A percentile compares a stretch with the other conserved stretches of the same genome.
Conservation (phyloP, 2,329 filamentous ascomycete species). For the Colletotrichum karsti region DNA sequence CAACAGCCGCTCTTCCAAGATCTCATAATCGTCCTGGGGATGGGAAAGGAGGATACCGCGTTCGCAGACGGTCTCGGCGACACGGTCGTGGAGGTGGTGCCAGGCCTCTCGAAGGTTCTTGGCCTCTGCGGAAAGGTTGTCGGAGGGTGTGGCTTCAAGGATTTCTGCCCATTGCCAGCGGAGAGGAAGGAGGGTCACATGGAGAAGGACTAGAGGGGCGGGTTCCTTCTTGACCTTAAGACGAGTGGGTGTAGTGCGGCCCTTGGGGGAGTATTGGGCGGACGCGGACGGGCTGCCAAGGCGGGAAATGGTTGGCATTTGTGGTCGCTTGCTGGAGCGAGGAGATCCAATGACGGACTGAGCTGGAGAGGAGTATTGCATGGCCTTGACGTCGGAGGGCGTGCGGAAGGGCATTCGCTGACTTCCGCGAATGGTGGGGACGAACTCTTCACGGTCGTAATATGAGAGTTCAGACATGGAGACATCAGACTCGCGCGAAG, state of each 20-base stretch:
- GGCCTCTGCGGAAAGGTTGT: constrained; percentile 51
- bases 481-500: constrained; percentile 58
- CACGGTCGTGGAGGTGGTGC: constrained; percentile 73
- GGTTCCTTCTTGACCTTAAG: constrained; percentile 63
- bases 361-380: constrained; percentile 77
- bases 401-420: constrained; percentile 74
- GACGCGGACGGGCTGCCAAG: constrained; percentile 63
- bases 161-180: constrained; percentile 70
- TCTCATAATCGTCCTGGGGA: constrained; percentile 81
- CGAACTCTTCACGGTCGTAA: constrained; percentile 53
- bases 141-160: constrained; percentile 50
- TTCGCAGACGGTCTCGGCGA: constrained; percentile 77
- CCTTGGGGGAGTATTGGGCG: constrained; percentile 63
- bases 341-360: constrained; percentile 60
- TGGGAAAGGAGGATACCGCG: constrained; percentile 80
- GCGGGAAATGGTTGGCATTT: constrained; percentile 60
- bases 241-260: constrained; percentile 61
- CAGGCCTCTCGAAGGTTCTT: constrained; percentile 69
- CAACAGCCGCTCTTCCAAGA: constrained; percentile 58
- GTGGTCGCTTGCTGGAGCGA: constrained; percentile 58
- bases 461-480: constrained; percentile 51
- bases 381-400: constrained; percentile 72
- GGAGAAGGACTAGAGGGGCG: constrained; percentile 78
- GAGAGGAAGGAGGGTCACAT: constrained; percentile 79
- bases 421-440: constrained; percentile 65